phyloP scores from a whole-genome alignment of 129 eudicot genomes.

The Silybum marianum region DNA sequence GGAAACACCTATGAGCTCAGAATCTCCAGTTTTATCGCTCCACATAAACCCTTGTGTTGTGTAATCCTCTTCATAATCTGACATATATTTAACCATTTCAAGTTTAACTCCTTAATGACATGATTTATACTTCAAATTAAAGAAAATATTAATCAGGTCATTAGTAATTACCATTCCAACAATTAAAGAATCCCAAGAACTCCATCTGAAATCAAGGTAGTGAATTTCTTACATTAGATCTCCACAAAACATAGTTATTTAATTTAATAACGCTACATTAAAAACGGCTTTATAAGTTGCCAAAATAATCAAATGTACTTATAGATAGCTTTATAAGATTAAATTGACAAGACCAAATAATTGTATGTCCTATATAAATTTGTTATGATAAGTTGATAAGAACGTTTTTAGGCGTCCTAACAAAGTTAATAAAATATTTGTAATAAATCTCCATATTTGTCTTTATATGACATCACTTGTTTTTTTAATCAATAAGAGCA shows the following conservation, averaged over 20 bases:
- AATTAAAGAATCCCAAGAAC: constrained; percentile 41
- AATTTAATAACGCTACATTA: background rate
- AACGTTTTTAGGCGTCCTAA: background rate
- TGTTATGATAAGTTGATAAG: background rate
- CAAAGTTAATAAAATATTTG: background rate
- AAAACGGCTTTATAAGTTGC: background rate
- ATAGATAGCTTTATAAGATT: background rate
- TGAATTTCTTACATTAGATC: background rate
- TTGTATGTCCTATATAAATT: too few relatives aligned
- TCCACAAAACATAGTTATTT: background rate
- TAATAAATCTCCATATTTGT: background rate
- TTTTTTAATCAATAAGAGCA: too few relatives aligned
- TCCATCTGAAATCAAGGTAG: constrained; percentile 58
- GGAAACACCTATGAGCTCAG: constrained; percentile 55
- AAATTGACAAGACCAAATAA: background rate
- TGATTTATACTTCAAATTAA: background rate
- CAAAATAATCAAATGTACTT: background rate
- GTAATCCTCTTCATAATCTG: constrained; percentile 44
- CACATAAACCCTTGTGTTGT: constrained; percentile 65
- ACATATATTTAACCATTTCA: background rate
- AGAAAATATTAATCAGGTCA: background rate
- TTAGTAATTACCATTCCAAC: constrained; percentile 50
- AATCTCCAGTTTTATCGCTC: constrained; percentile 28
- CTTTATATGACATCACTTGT: background rate
- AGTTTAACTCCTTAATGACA: background rate